Conservation (phyloP, 2,329 filamentous ascomycete genomes). For the Ascochyta lentis region DNA sequence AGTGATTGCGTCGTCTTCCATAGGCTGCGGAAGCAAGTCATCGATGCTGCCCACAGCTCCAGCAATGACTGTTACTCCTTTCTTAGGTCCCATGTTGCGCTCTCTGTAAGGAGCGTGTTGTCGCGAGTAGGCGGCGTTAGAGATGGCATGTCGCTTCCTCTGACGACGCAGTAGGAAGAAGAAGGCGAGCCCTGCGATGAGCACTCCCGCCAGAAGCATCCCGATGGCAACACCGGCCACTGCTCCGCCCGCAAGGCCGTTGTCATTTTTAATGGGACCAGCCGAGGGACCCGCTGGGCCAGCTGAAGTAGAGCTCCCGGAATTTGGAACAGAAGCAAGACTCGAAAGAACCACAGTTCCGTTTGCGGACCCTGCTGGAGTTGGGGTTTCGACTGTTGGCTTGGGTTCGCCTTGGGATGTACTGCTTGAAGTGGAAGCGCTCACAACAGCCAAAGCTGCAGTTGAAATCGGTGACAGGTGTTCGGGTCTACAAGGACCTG, state of each 20-base stretch:
- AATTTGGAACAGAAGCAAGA: neutral
- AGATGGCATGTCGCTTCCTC: constrained; percentile 2
- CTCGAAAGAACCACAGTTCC: too few relatives aligned
- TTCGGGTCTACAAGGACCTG: too few relatives aligned
- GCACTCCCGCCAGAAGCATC: constrained; percentile 22
- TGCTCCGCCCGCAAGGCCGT: constrained; percentile 18
- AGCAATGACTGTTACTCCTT: neutral
- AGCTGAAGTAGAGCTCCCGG: neutral
- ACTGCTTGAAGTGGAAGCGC: too few relatives aligned
- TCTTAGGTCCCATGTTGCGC: neutral
- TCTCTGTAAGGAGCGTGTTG: neutral
- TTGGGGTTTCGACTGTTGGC: too few relatives aligned
- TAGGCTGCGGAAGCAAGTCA: constrained; percentile 30
- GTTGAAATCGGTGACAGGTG: too few relatives aligned
- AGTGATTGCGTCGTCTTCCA: constrained; percentile 29
- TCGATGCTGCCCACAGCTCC: constrained; percentile 11
- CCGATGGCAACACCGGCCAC: constrained; percentile 31
- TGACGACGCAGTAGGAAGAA: constrained; percentile 24
- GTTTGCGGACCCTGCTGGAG: too few relatives aligned
- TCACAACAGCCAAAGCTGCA: too few relatives aligned
- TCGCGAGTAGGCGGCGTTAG: neutral
- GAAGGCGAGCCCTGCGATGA: constrained; percentile 20
- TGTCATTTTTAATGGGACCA: neutral
- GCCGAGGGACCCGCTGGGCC: too few relatives aligned
- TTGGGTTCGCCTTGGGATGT: too few relatives aligned